Conservation (phyloP, 306 rosid species). For the Dryas alaskensis region DNA sequence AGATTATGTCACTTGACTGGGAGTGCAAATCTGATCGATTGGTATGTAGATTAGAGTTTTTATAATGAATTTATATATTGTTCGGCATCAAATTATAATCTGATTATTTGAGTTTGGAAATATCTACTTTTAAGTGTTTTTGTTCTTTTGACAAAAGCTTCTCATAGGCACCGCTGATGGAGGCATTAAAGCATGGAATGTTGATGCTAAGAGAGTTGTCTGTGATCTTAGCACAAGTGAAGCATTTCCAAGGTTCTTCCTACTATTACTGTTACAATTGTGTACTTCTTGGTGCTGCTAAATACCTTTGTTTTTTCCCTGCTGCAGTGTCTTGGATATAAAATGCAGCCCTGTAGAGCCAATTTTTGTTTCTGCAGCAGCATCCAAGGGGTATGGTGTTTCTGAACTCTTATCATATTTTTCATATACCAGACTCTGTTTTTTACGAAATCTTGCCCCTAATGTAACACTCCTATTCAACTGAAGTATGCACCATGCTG, state of each 20-base stretch:
- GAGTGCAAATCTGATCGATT: conserved; percentile 95
- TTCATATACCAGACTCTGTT: not conserved
- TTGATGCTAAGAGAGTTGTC: conserved; percentile 93
- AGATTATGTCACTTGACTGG: conserved; percentile 91
- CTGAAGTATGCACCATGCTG: conserved; percentile 11
- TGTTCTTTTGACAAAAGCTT: conserved; percentile 66
- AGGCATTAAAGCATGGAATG: conserved; percentile 97
- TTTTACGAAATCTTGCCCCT: conserved; percentile 10
- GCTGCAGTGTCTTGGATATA: conserved; percentile 83
- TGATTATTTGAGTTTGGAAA: conserved; percentile 24
- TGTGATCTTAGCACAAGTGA: conserved; percentile 85
- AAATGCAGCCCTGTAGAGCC: conserved; percentile 98
- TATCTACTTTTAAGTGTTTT: conserved; percentile 29
- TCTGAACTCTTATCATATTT: conserved; percentile 13
- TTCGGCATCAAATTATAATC: conserved; percentile 12
- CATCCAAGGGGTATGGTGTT: conserved; percentile 74
- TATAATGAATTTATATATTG: conserved; percentile 11
- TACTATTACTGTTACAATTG: conserved; percentile 5
- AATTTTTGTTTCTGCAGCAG: conserved; percentile 90
- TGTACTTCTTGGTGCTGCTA: conserved; percentile 14
- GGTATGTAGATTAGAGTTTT: conserved; percentile 54
- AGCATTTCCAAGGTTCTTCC: conserved; percentile 76
- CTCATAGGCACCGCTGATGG: conserved; percentile 91
- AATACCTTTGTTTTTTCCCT: conserved; percentile 18
- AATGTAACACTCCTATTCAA: conserved; percentile 1